Base-by-base conservation (phyloP, 495 filamentous ascomycete species). In the Penicillium simplicissimum region DNA sequence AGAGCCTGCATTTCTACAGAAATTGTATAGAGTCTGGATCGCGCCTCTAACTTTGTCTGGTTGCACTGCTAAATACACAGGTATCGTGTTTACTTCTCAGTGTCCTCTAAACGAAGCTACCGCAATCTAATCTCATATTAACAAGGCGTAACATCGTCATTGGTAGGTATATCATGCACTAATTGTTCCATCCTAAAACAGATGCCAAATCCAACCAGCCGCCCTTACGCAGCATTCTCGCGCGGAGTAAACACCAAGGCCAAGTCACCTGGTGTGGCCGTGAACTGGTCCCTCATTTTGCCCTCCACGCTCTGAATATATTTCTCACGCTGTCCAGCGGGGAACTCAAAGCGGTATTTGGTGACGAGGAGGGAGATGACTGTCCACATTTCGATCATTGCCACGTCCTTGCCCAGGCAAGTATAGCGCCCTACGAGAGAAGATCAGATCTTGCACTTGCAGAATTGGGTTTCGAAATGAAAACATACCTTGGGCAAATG, bases 221-320 rank as follows among this genome's bases (percentile, higher is more conserved):
- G 1, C 1, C 5, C 28, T 15, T 4, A 47, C 21, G 43, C 43
- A 47, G 10, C 43, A 42, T 42, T 42, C 10, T 55, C 52, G 25
- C 52, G 8, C 34, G 21, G 38, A 13, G 52, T 55, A 10, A 55
- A 55, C 37, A 55, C 52, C 52, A 55, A 35, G 34, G 17, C 31
- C 52, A 55, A 19, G 40, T 35, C 34, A 8, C 52, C 52, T n/a
- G 52, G 52, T 10, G 52, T 55, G 25, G 52, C 52, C 8, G 52
- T 55, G 28, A 55, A 55, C 34, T 55, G 52, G 52, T 55, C 52
- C 8, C 52, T 15, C 52, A 55, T 55, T 19, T 19, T 55, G 3
- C 52, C 52, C 21, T 55, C 52, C 17, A 55, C 52, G 8, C 23
- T 38, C 11, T 38, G 7, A 40, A 47, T 47, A 23, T 23, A 23